phyloP scores from a whole-genome alignment of 768 basidiomycete genomes.

The Rhizopogon vesiculosus region DNA sequence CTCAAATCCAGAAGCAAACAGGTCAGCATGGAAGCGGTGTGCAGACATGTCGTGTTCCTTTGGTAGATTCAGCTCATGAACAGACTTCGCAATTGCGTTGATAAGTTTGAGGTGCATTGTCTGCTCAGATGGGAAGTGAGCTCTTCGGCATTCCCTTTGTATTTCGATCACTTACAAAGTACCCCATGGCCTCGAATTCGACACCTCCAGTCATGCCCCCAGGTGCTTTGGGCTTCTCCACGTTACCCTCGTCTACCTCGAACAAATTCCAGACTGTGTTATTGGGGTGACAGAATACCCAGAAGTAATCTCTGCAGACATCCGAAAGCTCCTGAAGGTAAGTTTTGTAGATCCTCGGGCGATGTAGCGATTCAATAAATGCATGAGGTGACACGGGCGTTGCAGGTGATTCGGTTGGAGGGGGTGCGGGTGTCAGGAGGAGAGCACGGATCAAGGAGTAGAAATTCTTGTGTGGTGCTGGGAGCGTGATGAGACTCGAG shows the following conservation, averaged over 20 bases:
- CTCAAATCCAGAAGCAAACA: slow-evolving; percentile 90
- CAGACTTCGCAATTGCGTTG: slow-evolving; percentile 70
- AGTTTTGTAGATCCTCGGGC: slow-evolving; percentile 70
- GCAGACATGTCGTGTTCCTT: slow-evolving; percentile 74
- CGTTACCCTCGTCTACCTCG: slow-evolving; percentile 79
- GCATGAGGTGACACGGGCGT: slow-evolving; percentile 67
- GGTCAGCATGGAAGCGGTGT: slow-evolving; percentile 75
- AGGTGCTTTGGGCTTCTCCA: slow-evolving; percentile 89
- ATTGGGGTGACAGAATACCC: slow-evolving; percentile 95
- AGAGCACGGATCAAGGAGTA: slow-evolving; percentile 73
- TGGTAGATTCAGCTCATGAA: slow-evolving; percentile 59
- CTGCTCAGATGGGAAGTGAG: slow-evolving; percentile 35
- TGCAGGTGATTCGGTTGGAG: slow-evolving; percentile 57
- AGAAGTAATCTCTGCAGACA: slow-evolving; percentile 90
- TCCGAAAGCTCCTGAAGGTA: slow-evolving; percentile 85
- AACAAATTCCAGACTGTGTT: slow-evolving; percentile 86
- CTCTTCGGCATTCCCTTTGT: not conserved
- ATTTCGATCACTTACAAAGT: slow-evolving; percentile 62
- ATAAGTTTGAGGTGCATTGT: slow-evolving; percentile 85
- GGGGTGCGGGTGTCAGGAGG: slow-evolving; percentile 68
- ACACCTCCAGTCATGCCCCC: slow-evolving; percentile 99
- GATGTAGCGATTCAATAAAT: slow-evolving; percentile 72
- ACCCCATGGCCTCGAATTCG: slow-evolving; percentile 95
- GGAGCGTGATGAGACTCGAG: slow-evolving; percentile 58
- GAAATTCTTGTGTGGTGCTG: slow-evolving; percentile 65